Evolutionary conservation across 2,329 filamentous ascomycete genomes (phyloP), one percentile per base, ranked within the genome.

Genomic region (Trichoderma sp.): DNA sequence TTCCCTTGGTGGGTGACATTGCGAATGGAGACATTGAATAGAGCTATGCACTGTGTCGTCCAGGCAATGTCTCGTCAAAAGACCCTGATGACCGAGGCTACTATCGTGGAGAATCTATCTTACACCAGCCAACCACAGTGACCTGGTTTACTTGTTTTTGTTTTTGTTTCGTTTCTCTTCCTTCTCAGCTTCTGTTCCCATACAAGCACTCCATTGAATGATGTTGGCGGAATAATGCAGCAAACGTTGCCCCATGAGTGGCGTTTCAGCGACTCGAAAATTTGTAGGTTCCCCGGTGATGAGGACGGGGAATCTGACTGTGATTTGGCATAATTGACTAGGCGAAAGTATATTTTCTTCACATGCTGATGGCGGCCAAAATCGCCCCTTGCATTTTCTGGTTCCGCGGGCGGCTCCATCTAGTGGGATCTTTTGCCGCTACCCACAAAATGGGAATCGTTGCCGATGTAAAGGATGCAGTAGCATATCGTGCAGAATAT

Each of bases 291-390:
- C 27, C 31, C 61, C 53, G 33, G 40, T n/a, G 19, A 57, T 31
- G 35, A 14, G 10, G 31, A 16, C 35, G 62, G 62, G 47, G 53
- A 65, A 27, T 65, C 62, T 57, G 53, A 65, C 62, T 64, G 62
- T 49, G 53, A 29, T 58, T 11, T 16, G 24, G 52, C 24, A 47
- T 21, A 47, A 7, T 11, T 10, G 21, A 27, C 62, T n/a, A 43
- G 16, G 14, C 3, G 7, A 43, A 43, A 43, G 19, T n/a, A 14
- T 43, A 63, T 53, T 53, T 63, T 43, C 52, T 57, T 55, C 27
- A 21, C 49, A 6, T 56, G 24, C 27, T 43, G 61, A 49, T 24
- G 43, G 4, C 47, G 61, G 21, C 33, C 33, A 11, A 56, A 56
- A 33, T 19, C 8, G 53, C 27, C 16, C 53, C 29, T 33, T 33